A percentile compares a stretch with the other conserved stretches of the same genome.
These are phyloP conservation scores for Aspergillus pseudoviridinutans DNA, from an alignment of 2,329 filamentous ascomycete species.

Conservation along the genomic window DNA sequence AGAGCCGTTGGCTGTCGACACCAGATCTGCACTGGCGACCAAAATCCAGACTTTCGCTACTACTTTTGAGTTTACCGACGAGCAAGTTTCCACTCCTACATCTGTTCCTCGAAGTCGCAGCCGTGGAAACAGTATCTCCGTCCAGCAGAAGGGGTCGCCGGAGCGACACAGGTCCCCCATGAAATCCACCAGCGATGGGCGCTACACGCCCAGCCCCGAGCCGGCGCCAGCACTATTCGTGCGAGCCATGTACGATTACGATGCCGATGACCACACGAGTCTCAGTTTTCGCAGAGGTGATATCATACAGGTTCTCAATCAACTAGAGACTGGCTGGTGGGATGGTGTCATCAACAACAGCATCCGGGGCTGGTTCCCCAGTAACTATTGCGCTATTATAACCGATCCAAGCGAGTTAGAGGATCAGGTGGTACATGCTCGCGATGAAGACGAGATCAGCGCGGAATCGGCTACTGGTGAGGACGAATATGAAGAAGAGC, in stretches of 20 bases:
- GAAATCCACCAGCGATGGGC: slow-evolving; percentile 25
- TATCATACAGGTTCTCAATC: slow-evolving; percentile 96
- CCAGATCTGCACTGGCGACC: slow-evolving; percentile 29
- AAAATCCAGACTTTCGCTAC: slow-evolving; percentile 38
- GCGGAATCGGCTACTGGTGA: slow-evolving; percentile 55
- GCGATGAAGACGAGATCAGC: slow-evolving; percentile 51
- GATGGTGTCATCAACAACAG: slow-evolving; percentile 90
- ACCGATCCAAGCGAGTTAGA: slow-evolving; percentile 69
- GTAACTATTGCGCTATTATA: slow-evolving; percentile 94
- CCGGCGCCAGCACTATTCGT: slow-evolving; percentile 68
- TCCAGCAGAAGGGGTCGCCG: slow-evolving; percentile 20
- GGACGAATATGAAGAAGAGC: slow-evolving; percentile 55
- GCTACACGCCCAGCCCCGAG: slow-evolving; percentile 36
- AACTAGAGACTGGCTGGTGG: slow-evolving; percentile 98
- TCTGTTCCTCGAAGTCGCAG: slow-evolving; percentile 25
- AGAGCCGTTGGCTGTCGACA: slow-evolving; percentile 32
- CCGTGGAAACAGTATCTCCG: slow-evolving; percentile 29
- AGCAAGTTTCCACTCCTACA: slow-evolving; percentile 30
- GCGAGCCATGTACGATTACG: slow-evolving; percentile 94
- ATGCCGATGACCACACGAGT: slow-evolving; percentile 94
- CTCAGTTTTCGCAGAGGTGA: slow-evolving; percentile 96
- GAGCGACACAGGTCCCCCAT: slow-evolving; percentile 26
- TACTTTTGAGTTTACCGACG: slow-evolving; percentile 43
- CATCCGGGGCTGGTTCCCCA: slow-evolving; percentile 96
- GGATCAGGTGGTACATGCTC: slow-evolving; percentile 56